Evolutionary conservation across 2,329 filamentous ascomycete species (phyloP), one percentile per base, ranked within the genome.

Genomic region (Ceratocystis eucalypticola): DNA sequence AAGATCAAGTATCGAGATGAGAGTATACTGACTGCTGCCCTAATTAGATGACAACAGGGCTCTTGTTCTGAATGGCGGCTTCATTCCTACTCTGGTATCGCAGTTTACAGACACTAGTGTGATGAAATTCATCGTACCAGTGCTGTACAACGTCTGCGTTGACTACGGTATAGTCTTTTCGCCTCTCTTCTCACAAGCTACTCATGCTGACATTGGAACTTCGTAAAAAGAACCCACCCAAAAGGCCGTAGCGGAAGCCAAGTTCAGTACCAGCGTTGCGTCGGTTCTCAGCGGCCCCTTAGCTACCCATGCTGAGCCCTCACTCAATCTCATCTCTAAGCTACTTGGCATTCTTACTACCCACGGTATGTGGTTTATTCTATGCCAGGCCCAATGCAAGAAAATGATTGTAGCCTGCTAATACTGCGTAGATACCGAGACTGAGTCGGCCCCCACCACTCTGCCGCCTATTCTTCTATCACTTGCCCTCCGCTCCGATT

Each of bases 81-180:
- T 78, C 28, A 71, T 87, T 12, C 70, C 74, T 2, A 73, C 75
- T 41, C 76, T 87, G 66, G 78, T 83, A 41, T 70, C 74, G 2
- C 76, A 82, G 45, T 73, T 86, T 7, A 69, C 74, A 15, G 73
- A 82, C 46, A 78, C 82, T 62, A 72, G 74, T 0, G 70, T 85
- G 20, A 73, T 84, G 6, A 73, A 77, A 0, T 82, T 83, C 71
- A 77, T 78, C 45, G 79, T 86, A 50, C 82, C 83, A 0, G 84
- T 86, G 6, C 74, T 87, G 3, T 85, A 81, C 73, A 87, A 87
- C 71, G 77, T 85, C 61, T 79, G 83, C 65, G 79, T 86, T 15
- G 84, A 87, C 71, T 86, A 85, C 71, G 82, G 84, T 86, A 72
- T 5, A 74, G 78, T 28, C 10, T 28, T 2, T 2, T 28, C 17